A percentile compares a stretch with the other conserved stretches of the same genome.
Conservation (phyloP, 352 stramenopile genomes). For the Pythium sp. region DNA sequence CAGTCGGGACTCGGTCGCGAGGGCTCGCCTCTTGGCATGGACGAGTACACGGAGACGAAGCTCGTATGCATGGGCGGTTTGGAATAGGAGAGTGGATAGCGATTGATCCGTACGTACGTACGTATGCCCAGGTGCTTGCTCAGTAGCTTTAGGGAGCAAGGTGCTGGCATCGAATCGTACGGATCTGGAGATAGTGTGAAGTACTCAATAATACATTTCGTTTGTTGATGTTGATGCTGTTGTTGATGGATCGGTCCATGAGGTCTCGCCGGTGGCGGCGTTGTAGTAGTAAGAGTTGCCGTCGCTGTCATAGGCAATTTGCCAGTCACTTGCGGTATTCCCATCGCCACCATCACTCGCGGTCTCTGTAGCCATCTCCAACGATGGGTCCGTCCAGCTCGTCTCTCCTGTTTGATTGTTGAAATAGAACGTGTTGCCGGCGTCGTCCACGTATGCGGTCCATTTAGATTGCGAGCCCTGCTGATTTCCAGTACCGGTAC, state of each 20-base stretch:
- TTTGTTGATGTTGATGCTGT: neutral
- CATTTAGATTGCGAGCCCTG: constrained; percentile 13
- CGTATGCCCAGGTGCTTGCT: neutral
- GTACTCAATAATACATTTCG: neutral
- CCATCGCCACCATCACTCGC: neutral
- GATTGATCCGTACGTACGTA: neutral
- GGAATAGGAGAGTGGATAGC: constrained; percentile 20
- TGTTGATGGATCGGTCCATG: constrained; percentile 23
- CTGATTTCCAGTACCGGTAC: neutral
- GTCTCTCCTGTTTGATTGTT: constrained; percentile 34
- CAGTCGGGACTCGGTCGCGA: constrained; percentile 89
- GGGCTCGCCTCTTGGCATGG: constrained; percentile 84
- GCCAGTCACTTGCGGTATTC: constrained; percentile 8
- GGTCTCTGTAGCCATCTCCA: constrained; percentile 2
- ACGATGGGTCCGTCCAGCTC: constrained; percentile 22
- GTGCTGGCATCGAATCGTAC: neutral
- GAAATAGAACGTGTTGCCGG: constrained; percentile 41
- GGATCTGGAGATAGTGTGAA: neutral
- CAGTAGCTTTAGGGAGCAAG: neutral
- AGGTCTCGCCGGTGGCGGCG: constrained; percentile 30
- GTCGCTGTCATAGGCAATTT: constrained; percentile 12
- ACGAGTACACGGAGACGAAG: constrained; percentile 98
- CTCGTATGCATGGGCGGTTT: constrained; percentile 89
- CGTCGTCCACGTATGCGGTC: constrained; percentile 29
- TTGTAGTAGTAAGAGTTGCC: constrained; percentile 48